Base-by-base conservation (phyloP, 805 yeast species). In the Priceomyces haplophilus region DNA sequence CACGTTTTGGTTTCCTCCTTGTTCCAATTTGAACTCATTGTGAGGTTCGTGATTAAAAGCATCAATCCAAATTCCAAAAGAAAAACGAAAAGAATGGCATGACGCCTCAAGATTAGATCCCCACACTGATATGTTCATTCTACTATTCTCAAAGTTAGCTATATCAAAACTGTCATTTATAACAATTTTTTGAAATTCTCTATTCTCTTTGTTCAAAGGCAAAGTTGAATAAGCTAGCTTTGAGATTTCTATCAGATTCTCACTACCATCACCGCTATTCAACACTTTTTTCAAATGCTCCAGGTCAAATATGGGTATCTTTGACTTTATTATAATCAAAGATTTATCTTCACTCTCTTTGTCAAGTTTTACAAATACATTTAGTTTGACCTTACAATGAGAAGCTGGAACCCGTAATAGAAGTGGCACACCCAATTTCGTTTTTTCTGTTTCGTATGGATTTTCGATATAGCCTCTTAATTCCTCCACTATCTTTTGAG, bases 261-360 rank as follows among this genome's bases (percentile, higher is more conserved):
- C 35, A 13, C 42, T 42, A n/a, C 39, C 27, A 31, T 41, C 36
- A 37, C 37, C 33, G 8, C 17, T 7, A 10, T 27, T 4, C n/a
- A 27, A 10, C 5, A 6, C n/a, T n/a, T 10, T 10, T 27, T 27
- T 27, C 31, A 27, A 27, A 16, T 19, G 31, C 2, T 45, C 45
- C 2, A 42, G 34, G 11, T 48, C 44, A 16, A 43, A 43, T 18
- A 46, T 46, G n/a, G 47, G 40, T 10, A 55, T 56, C 20, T 45
- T 48, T 1, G 67, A 49, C 36, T 69, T 69, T 8, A 65, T 60
- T 11, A 70, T 64, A 0, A 65, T 45, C n/a, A 70, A 47, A 15
- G 61, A 49, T 29, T 54, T 55, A 12, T 25, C 40, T 2, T 25
- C 23, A 12, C 38, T 42, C 11, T 41, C 38, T 11, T 20, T 31